Evolutionary conservation across 2,329 filamentous ascomycete species (phyloP).

Genomic region (Ceratocystiopsis sp.): DNA sequence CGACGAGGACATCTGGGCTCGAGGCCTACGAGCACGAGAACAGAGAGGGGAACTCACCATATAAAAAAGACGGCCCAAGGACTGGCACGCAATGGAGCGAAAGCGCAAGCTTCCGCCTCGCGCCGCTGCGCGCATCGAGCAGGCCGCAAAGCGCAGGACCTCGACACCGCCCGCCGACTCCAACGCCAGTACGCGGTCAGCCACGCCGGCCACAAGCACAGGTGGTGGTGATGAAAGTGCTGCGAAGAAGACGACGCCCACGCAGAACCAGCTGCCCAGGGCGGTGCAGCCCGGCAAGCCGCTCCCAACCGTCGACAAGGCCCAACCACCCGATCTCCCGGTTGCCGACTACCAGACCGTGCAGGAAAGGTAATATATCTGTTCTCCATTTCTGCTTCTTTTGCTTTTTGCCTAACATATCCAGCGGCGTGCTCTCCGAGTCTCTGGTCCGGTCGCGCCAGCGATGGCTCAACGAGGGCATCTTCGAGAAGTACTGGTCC

Average conservation of each 20-base stretch:
- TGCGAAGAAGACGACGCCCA: slow-evolving; percentile 17
- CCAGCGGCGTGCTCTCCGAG: slow-evolving; percentile 56
- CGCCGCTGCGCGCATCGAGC: slow-evolving; percentile 42
- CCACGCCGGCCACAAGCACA: slow-evolving; percentile 24
- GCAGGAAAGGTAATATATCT: slow-evolving; percentile 42
- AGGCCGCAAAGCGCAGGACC: slow-evolving; percentile 41
- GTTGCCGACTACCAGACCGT: slow-evolving; percentile 55
- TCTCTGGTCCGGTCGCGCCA: slow-evolving; percentile 57
- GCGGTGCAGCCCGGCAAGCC: slow-evolving; percentile 48
- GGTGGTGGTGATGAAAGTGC: slow-evolving; percentile 10
- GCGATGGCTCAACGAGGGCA: slow-evolving; percentile 53
- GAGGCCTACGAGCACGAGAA: background rate
- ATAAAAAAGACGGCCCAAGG: too few relatives aligned
- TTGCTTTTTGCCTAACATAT: slow-evolving; percentile 10
- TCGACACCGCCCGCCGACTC: slow-evolving; percentile 29
- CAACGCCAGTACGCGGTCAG: slow-evolving; percentile 21
- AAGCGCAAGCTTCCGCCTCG: slow-evolving; percentile 49
- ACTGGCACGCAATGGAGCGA: slow-evolving; percentile 33
- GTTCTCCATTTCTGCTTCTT: background rate
- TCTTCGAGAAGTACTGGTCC: slow-evolving; percentile 65
- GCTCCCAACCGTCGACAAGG: slow-evolving; percentile 50
- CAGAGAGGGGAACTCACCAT: background rate
- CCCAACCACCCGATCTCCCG: slow-evolving; percentile 47
- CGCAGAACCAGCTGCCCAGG: slow-evolving; percentile 35
- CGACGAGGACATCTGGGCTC: too few relatives aligned